Evolutionary conservation across 306 rosid genomes (phyloP).

Genomic region (Acacia melanoxylon): DNA sequence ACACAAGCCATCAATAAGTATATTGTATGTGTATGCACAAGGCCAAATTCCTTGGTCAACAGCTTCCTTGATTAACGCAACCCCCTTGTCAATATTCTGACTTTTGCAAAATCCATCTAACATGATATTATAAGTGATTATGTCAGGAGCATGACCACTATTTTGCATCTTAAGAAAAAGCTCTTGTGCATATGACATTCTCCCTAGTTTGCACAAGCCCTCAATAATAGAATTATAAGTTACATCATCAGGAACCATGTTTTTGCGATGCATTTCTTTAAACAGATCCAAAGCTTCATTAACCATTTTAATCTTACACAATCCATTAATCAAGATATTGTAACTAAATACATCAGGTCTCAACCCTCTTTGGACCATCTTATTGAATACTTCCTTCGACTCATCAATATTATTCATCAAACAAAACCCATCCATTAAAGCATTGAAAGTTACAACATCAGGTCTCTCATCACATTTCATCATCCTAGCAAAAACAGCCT

Average conservation of each 20-base stretch:
- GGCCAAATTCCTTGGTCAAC: background rate
- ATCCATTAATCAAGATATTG: background rate
- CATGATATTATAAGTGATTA: background rate
- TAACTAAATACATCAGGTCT: background rate
- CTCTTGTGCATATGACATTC: background rate
- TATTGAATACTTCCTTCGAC: background rate
- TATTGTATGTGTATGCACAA: background rate
- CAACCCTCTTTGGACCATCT: background rate
- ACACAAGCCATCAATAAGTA: background rate
- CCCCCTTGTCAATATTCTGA: background rate
- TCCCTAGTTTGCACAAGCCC: background rate
- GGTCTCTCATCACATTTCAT: background rate
- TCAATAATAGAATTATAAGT: background rate
- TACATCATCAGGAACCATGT: background rate
- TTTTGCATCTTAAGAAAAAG: background rate
- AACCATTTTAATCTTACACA: background rate
- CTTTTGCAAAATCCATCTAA: background rate
- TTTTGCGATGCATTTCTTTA: background rate
- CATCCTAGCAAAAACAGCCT: slow-evolving; percentile 1
- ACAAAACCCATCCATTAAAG: slow-evolving; percentile 27
- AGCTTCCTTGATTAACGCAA: background rate
- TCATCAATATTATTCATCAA: background rate
- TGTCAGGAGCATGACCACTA: background rate
- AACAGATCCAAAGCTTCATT: background rate
- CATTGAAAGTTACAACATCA: slow-evolving; percentile 14